Evolutionary conservation across 768 basidiomycete species (phyloP).

Genomic region (Russula compacta): DNA sequence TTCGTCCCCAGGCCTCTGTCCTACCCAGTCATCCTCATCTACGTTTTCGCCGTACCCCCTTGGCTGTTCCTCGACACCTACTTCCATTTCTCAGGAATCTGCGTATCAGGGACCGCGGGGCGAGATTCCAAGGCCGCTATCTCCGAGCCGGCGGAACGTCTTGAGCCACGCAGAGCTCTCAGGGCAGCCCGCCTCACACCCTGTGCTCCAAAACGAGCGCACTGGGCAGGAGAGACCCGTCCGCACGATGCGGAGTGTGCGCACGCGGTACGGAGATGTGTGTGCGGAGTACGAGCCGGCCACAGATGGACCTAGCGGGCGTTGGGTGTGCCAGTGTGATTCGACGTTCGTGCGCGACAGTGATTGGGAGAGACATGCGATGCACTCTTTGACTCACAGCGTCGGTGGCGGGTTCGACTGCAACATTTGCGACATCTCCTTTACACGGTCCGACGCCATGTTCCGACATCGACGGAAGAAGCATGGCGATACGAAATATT

Average conservation of each 20-base stretch:
- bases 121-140: not conserved
- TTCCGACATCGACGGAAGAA: conserved; percentile 15
- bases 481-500: not conserved
- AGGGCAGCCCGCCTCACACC: not conserved
- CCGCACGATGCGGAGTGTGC: conserved; percentile 9
- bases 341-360: conserved; percentile 14
- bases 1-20: not conserved
- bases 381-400: conserved; percentile 10
- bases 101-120: not conserved
- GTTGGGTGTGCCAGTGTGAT: conserved; percentile 14
- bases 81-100: not conserved
- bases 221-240: not conserved
- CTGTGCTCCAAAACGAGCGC: not conserved
- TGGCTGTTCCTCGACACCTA: not conserved
- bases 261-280: conserved; percentile 8
- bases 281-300: not conserved
- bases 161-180: not conserved
- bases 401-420: conserved; percentile 10
- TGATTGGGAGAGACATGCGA: conserved; percentile 15
- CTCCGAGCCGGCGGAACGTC: not conserved
- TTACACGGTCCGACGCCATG: conserved; percentile 15
- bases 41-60: not conserved
- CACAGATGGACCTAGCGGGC: not conserved
- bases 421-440: conserved; percentile 12
- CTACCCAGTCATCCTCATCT: not conserved